These are phyloP conservation scores for Garcia nutans DNA, from an alignment of 345 rosid genomes.

Conservation along the genomic window DNA sequence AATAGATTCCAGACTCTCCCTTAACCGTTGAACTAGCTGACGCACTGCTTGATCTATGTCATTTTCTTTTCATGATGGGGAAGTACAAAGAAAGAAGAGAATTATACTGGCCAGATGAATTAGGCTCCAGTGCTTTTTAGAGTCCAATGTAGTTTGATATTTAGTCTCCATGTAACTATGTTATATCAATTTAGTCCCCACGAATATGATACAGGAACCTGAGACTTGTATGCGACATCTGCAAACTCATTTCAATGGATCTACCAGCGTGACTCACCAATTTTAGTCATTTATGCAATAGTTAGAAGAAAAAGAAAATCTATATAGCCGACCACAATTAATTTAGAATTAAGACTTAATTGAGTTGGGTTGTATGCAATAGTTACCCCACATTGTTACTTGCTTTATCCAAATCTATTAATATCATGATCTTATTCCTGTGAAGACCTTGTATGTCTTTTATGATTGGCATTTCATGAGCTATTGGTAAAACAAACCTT, in stretches of 20 bases:
- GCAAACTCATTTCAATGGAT: neutral
- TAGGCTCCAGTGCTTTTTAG: no score
- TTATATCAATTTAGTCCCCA: neutral
- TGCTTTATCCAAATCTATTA: neutral
- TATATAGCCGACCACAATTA: no score
- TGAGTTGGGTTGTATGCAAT: neutral
- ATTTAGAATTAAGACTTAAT: no score
- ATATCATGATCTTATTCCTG: neutral
- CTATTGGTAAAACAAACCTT: conserved; percentile 43
- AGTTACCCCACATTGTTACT: neutral
- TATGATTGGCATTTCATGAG: neutral
- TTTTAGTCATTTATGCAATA: no score
- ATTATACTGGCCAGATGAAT: no score
- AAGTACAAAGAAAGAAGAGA: no score
- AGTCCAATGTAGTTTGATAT: no score
- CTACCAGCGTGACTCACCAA: neutral
- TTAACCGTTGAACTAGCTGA: neutral
- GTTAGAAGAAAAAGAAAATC: no score
- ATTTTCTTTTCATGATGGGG: neutral
- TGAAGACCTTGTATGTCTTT: neutral
- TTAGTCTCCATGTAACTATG: no score
- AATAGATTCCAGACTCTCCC: no score
- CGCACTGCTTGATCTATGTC: neutral
- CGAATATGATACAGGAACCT: neutral
- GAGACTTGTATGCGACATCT: neutral